Percentiles rank a stretch among this genome's conserved stretches.
Conservation (phyloP, 1,139 yeast species). For the Candida mesenterica region DNA sequence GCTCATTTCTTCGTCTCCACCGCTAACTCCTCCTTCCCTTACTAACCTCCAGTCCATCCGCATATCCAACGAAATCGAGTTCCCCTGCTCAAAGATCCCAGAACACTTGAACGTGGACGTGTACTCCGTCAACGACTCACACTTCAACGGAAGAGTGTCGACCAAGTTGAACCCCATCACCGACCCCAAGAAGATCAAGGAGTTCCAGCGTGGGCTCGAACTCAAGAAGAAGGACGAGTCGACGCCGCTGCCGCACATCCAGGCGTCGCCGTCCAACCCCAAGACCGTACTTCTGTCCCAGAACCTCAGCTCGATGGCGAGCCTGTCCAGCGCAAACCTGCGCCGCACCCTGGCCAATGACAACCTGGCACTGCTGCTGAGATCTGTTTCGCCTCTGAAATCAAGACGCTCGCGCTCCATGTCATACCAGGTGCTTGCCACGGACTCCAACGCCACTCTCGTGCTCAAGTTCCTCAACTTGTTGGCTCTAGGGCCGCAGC, state of each 20-base stretch:
- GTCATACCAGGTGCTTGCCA: conserved; percentile 19
- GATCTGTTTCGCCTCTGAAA: not conserved
- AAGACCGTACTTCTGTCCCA: too few species aligned
- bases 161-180: conserved; percentile 33
- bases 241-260: not conserved
- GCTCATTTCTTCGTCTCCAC: too few species aligned
- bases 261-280: too few species aligned
- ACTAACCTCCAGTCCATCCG: conserved; percentile 27
- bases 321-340: not conserved
- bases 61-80: conserved; percentile 26
- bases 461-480: conserved; percentile 30
- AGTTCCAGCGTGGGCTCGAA: conserved; percentile 16
- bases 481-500: conserved; percentile 42
- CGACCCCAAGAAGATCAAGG: conserved; percentile 30
- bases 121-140: conserved; percentile 21
- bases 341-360: too few species aligned
- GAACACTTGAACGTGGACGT: conserved; percentile 40
- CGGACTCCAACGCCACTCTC: conserved; percentile 24
- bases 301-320: not conserved
- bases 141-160: conserved; percentile 32
- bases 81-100: conserved; percentile 35
- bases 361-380: not conserved
- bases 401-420: not conserved
- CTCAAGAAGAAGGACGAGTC: conserved; percentile 4
- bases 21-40: not conserved